Conservation (phyloP, 2,329 filamentous ascomycete species). For the Neofusicoccum parvum region DNA sequence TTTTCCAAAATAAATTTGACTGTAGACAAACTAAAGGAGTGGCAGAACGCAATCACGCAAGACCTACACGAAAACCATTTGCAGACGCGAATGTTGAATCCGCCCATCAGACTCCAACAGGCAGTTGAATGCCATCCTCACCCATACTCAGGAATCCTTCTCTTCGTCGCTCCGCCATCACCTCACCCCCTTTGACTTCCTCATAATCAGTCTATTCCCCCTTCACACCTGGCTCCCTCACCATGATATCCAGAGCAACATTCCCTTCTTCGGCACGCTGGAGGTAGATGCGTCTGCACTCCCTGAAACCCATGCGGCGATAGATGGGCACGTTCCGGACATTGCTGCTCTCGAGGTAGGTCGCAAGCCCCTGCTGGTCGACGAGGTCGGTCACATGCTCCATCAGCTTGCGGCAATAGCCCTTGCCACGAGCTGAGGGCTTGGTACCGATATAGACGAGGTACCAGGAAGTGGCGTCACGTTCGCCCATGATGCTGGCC, state of each 20-base stretch:
- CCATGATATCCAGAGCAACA: slow-evolving; percentile 77
- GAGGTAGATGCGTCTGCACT: slow-evolving; percentile 65
- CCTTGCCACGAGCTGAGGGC: slow-evolving; percentile 68
- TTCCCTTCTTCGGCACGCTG: slow-evolving; percentile 57
- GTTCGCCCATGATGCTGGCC: slow-evolving; percentile 65
- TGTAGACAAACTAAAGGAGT: no score
- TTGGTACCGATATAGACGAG: slow-evolving; percentile 82
- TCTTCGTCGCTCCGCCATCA: background rate
- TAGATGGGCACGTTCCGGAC: slow-evolving; percentile 71
- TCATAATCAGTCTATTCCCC: background rate
- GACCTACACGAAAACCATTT: no score
- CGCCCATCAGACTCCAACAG: no score
- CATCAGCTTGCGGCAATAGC: slow-evolving; percentile 72
- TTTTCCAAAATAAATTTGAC: no score
- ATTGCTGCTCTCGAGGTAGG: slow-evolving; percentile 80
- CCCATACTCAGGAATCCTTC: background rate
- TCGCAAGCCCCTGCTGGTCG: slow-evolving; percentile 66
- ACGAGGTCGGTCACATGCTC: slow-evolving; percentile 67
- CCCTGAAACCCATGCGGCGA: slow-evolving; percentile 72
- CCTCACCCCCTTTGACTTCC: background rate
- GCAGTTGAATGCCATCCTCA: no score
- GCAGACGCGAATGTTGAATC: no score
- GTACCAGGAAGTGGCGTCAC: slow-evolving; percentile 73
- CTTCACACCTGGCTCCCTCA: slow-evolving; percentile 62
- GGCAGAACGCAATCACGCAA: no score